Conservation (phyloP, 2,329 filamentous ascomycete genomes). For the Huntiella savannae region DNA sequence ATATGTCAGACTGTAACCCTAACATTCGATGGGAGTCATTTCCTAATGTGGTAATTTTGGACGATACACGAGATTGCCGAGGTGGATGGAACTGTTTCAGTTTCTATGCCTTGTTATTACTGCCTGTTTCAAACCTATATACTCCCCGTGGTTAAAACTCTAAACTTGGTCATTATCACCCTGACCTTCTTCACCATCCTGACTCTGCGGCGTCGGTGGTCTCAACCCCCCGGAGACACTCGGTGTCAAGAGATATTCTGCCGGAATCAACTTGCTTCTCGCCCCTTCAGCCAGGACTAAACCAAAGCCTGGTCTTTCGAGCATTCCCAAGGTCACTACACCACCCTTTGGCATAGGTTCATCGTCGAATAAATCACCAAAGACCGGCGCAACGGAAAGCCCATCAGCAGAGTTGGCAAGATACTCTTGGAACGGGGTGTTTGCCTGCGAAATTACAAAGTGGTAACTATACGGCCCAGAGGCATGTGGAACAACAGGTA, state of each 20-base stretch:
- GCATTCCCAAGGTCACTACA: slow-evolving; percentile 56
- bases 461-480: slow-evolving; percentile 91
- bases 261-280: slow-evolving; percentile 51
- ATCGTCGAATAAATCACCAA: slow-evolving; percentile 76
- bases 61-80: too few species aligned
- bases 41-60: too few species aligned
- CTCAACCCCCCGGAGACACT: slow-evolving; percentile 25
- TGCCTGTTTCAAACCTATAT: too few species aligned
- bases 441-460: slow-evolving; percentile 83
- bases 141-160: neutral
- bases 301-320: slow-evolving; percentile 84
- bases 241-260: slow-evolving; percentile 52
- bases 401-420: slow-evolving; percentile 84
- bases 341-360: slow-evolving; percentile 77
- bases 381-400: slow-evolving; percentile 75
- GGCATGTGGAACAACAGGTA: slow-evolving; percentile 87
- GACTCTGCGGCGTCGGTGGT: slow-evolving; percentile 19
- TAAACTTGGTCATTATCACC: neutral
- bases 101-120: too few species aligned
- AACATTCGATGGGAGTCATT: too few species aligned
- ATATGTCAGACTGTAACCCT: too few species aligned
- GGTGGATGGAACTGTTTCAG: too few species aligned
- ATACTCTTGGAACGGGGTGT: slow-evolving; percentile 91
- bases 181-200: slow-evolving; percentile 1
- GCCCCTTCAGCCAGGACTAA: slow-evolving; percentile 69